Evolutionary conservation across 1,284 basidiomycete species (phyloP), one percentile per base, ranked within the genome.

Genomic region (Ceratobasidium sp.): DNA sequence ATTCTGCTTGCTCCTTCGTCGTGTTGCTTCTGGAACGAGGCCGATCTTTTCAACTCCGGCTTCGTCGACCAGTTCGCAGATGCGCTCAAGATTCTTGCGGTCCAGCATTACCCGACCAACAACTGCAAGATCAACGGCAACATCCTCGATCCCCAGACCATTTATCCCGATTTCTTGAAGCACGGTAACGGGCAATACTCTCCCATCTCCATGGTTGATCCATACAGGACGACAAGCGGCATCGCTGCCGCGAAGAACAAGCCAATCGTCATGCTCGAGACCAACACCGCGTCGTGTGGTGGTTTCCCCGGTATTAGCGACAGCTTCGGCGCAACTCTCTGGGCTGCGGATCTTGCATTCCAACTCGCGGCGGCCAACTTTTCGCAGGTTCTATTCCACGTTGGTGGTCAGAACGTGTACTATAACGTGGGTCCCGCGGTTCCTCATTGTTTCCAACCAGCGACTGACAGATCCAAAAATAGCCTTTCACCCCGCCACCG

Each of bases 401-500:
- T 91, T 75, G 90, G 90, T 82, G 91, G 91, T 51, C 88, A 91
- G 82, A 87, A 86, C 77, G 89, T 87, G 1, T 89, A 85, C 78
- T 92, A 92, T 78, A 92, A 91, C 74, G 89, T 90, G 77, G 74
- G 88, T 82, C 2, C 7, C 29, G 67, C 22, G 29, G 22, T 27
- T 19, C 41, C 6, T 45, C 50, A 48, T 44, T 8, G 1, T 66
- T 64, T 54, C 29, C 9, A 9, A 17, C 33, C 22, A 64, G 22
- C 17, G 53, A 48, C 69, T 73, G 24, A 73, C 67, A 47, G 29
- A 47, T 15, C 27, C 48, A 45, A 67, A 45, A 31, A 27, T 62
- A 73, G 88, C 79, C 75, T 86, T 85, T 89, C 77, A 83, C 81
- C 82, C 88, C 89, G 2, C 89, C 89, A 2, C 89, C 89, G 0